Evolutionary conservation across 108 stramenopile genomes (phyloP), one percentile per base, ranked within the genome.

Genomic region (Pelagomonas calceolata): DNA sequence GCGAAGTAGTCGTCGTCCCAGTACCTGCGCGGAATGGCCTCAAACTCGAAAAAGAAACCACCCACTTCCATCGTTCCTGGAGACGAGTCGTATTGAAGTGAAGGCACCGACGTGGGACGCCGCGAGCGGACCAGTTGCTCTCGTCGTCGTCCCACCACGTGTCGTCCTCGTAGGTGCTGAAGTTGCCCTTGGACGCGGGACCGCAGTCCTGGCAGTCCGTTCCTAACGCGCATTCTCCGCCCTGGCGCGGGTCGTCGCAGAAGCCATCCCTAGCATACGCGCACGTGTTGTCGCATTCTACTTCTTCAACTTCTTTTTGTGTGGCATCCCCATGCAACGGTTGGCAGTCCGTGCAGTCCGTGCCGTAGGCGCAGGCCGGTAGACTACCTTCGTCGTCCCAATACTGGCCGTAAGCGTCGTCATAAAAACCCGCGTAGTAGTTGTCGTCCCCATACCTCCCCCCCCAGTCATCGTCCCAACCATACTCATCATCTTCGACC

Each of bases 181-280:
- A 80, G 51, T 80, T 80, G 5, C 26, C 4, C 26, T 75, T 68
- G 21, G 34, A 74, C 63, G 70, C 75, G 4, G 78, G 79, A 0
- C 79, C 79, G 39, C 79, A 80, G 73, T 80, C 79, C 36, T 78
- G 77, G 32, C 79, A 80, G 35, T 80, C 79, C 18, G 79, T 80
- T 9, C 79, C 79, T 18, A 75, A 34, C 31, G 33, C 64, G 30
- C 79, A 79, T 21, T 43, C 21, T 0, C 73, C 76, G 32, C 30
- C 18, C 10, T 32, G 74, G n/a, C 79, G 34, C 3, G 68, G 4
- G 76, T 79, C 79, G 65, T 79, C 79, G n/a, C 79, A 79, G 33
- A 34, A 32, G 15, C 77, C 79, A 30, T 79, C 79, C 30, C 74
- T 29, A 0, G 68, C 39, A 17, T 34, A 79, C 0, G 26, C 30